Percentiles rank a stretch among this genome's conserved stretches.
phyloP scores from a whole-genome alignment of 495 filamentous ascomycete species.

The Penicillium lagena region DNA sequence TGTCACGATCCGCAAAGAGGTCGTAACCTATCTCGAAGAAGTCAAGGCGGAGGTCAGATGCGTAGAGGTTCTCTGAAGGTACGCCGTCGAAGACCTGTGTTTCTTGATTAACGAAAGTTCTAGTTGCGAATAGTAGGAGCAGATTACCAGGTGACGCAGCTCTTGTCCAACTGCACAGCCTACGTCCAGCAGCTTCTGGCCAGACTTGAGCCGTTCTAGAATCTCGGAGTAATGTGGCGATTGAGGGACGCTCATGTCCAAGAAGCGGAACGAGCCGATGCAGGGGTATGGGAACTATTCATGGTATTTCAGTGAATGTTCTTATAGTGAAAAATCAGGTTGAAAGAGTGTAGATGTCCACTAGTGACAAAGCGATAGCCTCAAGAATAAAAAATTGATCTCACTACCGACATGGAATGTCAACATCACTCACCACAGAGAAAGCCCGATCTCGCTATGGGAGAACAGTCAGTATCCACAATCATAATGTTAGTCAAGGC shows the following conservation, averaged over 20 bases:
- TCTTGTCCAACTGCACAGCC: conserved; percentile 36
- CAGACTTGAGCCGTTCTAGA: conserved; percentile 30
- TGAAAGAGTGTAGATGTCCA: too few species aligned
- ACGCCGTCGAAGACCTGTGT: conserved; percentile 22
- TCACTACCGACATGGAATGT: neutral
- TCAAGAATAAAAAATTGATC: too few species aligned
- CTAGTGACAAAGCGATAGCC: too few species aligned
- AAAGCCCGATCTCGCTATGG: conserved; percentile 13
- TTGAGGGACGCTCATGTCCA: conserved; percentile 32
- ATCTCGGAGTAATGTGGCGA: conserved; percentile 29
- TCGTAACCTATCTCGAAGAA: conserved; percentile 44
- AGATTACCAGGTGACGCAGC: conserved; percentile 23
- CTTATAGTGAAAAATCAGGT: too few species aligned
- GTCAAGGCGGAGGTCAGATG: conserved; percentile 28
- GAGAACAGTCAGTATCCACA: neutral
- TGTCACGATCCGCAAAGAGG: conserved; percentile 37
- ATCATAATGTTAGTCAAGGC: neutral
- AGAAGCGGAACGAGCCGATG: conserved; percentile 47
- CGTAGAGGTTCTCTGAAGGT: conserved; percentile 25
- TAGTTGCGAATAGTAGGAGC: too few species aligned
- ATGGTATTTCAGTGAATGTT: too few species aligned
- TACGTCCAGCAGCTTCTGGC: conserved; percentile 34
- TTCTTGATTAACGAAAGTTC: neutral
- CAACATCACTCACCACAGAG: conserved; percentile 9
- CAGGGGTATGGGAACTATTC: conserved; percentile 42